These are phyloP conservation scores for Tuber calosporum DNA, from an alignment of 495 filamentous ascomycete genomes.

Conservation along the genomic window DNA sequence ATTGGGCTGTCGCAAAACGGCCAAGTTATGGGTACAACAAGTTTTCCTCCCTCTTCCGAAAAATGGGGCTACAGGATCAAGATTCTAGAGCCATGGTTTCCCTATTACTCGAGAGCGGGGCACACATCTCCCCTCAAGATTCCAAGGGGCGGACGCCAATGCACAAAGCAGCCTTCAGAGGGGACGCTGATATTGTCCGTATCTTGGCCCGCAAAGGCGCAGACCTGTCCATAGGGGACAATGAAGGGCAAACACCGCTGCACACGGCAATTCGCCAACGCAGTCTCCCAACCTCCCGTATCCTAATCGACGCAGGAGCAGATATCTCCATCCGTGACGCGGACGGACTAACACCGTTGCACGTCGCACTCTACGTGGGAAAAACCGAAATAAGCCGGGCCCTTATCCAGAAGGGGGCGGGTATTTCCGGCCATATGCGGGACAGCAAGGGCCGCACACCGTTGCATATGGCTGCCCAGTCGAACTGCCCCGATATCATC, in stretches of 20 bases:
- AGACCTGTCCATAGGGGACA: background rate
- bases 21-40: background rate
- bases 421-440: background rate
- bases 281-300: background rate
- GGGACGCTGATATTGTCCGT: slow-evolving; percentile 6
- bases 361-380: slow-evolving; percentile 9
- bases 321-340: slow-evolving; percentile 2
- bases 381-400: slow-evolving; percentile 1
- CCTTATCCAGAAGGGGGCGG: slow-evolving; percentile 2
- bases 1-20: slow-evolving; percentile 7
- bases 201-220: background rate
- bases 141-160: slow-evolving; percentile 3
- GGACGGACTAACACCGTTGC: background rate
- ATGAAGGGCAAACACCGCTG: slow-evolving; percentile 9
- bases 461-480: background rate
- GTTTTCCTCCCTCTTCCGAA: background rate
- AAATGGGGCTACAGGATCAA: background rate
- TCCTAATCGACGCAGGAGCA: slow-evolving; percentile 7
- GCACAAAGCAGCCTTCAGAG: slow-evolving; percentile 20
- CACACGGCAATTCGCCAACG: slow-evolving; percentile 6
- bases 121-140: background rate
- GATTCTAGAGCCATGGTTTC: background rate
- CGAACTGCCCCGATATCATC: background rate
- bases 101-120: background rate
- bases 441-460: slow-evolving; percentile 4